A percentile compares a stretch with the other conserved stretches of the same genome.
phyloP scores from a whole-genome alignment of 129 eudicot species.

The Glebionis coronaria region DNA sequence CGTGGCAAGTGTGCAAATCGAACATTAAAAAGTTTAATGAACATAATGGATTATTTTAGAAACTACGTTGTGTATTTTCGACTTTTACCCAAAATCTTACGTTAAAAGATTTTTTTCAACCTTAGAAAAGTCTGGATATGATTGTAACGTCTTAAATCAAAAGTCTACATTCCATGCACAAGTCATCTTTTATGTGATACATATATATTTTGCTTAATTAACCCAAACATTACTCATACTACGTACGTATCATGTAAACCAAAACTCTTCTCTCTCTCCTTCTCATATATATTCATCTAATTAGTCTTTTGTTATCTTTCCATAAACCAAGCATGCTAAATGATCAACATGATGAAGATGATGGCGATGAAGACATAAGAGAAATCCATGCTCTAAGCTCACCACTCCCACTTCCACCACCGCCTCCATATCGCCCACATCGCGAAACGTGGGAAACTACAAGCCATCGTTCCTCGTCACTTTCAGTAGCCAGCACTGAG shows the following conservation, averaged over 20 bases:
- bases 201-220: constrained; percentile 18
- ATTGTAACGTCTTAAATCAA: background rate
- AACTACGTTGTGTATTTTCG: no score
- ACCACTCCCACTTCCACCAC: constrained; percentile 40
- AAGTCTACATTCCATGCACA: constrained; percentile 29
- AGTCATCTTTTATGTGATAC: constrained; percentile 15
- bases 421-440: constrained; percentile 35
- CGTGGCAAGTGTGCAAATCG: no score
- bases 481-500: constrained; percentile 45
- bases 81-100: background rate
- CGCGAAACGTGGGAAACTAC: constrained; percentile 40
- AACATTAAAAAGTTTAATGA: no score
- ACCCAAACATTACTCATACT: constrained; percentile 27
- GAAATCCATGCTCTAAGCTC: constrained; percentile 65
- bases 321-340: constrained; percentile 26
- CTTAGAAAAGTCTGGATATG: background rate
- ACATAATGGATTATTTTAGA: no score
- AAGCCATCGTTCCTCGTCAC: constrained; percentile 53
- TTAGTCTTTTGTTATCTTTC: constrained; percentile 20
- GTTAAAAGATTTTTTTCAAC: background rate
- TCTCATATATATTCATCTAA: background rate
- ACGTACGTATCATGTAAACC: no score
- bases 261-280: constrained; percentile 20
- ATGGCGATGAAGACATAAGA: constrained; percentile 34
- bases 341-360: constrained; percentile 28